Evolutionary conservation across 208 protist genomes (phyloP).

Genomic region (Acanthamoeba sp.): DNA sequence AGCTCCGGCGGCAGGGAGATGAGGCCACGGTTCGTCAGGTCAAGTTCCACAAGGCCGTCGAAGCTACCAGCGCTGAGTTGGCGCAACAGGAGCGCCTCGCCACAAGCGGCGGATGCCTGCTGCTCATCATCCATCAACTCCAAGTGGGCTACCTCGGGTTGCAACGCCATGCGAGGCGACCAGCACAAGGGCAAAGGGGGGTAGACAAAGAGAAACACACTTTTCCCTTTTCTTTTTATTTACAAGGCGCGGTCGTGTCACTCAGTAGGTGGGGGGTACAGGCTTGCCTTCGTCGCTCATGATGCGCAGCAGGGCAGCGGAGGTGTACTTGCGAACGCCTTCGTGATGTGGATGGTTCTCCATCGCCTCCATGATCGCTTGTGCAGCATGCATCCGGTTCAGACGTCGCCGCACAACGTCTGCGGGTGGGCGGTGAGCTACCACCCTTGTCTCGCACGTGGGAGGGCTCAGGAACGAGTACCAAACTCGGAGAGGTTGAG

Average conservation of each 20-base stretch:
- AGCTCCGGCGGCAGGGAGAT: not conserved
- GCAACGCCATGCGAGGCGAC: too few relatives aligned
- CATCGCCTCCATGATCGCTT: conserved; percentile 42
- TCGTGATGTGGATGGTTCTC: conserved; percentile 51
- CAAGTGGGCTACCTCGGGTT: too few relatives aligned
- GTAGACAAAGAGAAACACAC: too few relatives aligned
- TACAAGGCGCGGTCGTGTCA: too few relatives aligned
- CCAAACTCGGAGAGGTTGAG: conserved; percentile 57
- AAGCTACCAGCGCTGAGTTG: too few relatives aligned
- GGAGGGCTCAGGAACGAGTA: not conserved
- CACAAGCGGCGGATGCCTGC: too few relatives aligned
- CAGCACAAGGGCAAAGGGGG: too few relatives aligned
- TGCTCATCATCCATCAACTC: too few relatives aligned
- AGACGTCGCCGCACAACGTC: not conserved
- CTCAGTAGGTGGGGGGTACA: not conserved
- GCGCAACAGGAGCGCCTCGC: too few relatives aligned
- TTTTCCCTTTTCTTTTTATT: too few relatives aligned
- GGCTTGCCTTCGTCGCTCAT: conserved; percentile 62
- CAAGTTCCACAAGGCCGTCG: too few relatives aligned
- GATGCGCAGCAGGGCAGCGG: conserved; percentile 33
- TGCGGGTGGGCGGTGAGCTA: not conserved
- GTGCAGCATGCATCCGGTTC: conserved; percentile 25
- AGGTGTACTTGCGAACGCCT: conserved; percentile 52
- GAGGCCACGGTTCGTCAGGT: not conserved
- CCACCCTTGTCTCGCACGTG: too few relatives aligned